Percentiles rank a stretch among this genome's conserved stretches.
Conservation (phyloP, 1,284 basidiomycete genomes). For the Moesziomyces sp. region DNA sequence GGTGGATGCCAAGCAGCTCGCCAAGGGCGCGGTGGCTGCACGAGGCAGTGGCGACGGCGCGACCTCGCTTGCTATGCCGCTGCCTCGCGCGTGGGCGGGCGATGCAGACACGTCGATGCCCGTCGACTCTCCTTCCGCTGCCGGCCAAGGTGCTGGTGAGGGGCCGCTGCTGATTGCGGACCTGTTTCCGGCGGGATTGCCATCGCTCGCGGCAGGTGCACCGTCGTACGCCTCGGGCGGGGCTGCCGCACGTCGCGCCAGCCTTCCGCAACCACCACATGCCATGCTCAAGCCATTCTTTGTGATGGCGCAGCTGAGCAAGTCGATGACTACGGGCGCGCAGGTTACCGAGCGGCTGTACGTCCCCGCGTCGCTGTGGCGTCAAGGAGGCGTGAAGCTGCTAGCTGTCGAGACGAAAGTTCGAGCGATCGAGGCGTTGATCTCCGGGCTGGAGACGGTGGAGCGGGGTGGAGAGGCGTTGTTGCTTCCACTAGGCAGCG, state of each 20-base stretch:
- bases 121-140: neutral
- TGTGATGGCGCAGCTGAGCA: constrained; percentile 31
- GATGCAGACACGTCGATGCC: neutral
- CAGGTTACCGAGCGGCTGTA: constrained; percentile 88
- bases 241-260: neutral
- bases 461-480: constrained; percentile 60
- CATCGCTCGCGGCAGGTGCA: constrained; percentile 43
- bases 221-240: constrained; percentile 44
- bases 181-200: constrained; percentile 54
- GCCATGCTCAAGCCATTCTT: constrained; percentile 43
- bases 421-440: constrained; percentile 81
- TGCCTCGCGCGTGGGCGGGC: constrained; percentile 10
- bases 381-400: constrained; percentile 79
- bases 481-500: constrained; percentile 29
- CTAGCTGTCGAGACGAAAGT: constrained; percentile 84
- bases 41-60: constrained; percentile 4
- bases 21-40: constrained; percentile 1
- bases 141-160: neutral
- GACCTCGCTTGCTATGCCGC: constrained; percentile 24
- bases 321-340: constrained; percentile 72
- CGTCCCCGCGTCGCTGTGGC: constrained; percentile 88
- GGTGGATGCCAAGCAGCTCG: neutral
- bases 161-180: constrained; percentile 34
- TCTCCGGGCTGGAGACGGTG: constrained; percentile 79
- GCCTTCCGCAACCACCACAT: constrained; percentile 12